A percentile compares a stretch with the other conserved stretches of the same genome.
phyloP scores from a whole-genome alignment of 176 grass and related monocot species.

The Metroxylon sagu region DNA sequence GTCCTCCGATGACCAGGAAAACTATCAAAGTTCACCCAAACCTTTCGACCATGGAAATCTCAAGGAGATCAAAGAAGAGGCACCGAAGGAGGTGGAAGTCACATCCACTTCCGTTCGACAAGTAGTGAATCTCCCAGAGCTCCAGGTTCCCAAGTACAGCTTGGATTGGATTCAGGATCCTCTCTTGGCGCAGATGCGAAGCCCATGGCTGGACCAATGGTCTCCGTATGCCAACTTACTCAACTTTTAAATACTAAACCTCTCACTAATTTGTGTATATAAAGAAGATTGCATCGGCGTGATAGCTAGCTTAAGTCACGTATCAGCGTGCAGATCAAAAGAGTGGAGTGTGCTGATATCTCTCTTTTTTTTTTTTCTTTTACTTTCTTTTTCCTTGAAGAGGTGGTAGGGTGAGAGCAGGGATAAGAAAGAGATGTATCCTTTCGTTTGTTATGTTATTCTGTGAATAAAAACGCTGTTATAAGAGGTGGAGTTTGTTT shows the following conservation, averaged over 20 bases:
- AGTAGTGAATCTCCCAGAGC: slow-evolving; percentile 28
- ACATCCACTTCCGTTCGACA: slow-evolving; percentile 22
- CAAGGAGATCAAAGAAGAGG: slow-evolving; percentile 12
- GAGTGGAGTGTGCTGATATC: too few species aligned
- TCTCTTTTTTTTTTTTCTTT: too few species aligned
- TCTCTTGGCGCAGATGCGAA: slow-evolving; percentile 47
- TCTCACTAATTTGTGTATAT: too few species aligned
- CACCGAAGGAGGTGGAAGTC: slow-evolving; percentile 30
- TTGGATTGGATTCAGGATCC: slow-evolving; percentile 61
- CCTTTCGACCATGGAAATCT: not conserved
- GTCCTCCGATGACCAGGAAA: slow-evolving; percentile 41
- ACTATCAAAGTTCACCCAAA: slow-evolving; percentile 13
- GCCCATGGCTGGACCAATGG: slow-evolving; percentile 65
- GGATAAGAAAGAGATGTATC: too few species aligned
- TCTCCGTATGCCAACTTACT: slow-evolving; percentile 55
- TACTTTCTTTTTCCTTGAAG: too few species aligned
- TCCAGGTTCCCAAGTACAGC: slow-evolving; percentile 13
- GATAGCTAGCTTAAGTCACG: too few species aligned
- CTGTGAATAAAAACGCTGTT: too few species aligned
- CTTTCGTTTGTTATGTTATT: too few species aligned
- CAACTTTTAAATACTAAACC: slow-evolving; percentile 15
- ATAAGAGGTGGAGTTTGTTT: too few species aligned
- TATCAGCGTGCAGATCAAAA: too few species aligned
- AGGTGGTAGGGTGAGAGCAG: too few species aligned
- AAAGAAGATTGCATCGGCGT: too few species aligned